Base-by-base conservation (phyloP, 1,284 basidiomycete species). In the Naganishia liquefaciens region DNA sequence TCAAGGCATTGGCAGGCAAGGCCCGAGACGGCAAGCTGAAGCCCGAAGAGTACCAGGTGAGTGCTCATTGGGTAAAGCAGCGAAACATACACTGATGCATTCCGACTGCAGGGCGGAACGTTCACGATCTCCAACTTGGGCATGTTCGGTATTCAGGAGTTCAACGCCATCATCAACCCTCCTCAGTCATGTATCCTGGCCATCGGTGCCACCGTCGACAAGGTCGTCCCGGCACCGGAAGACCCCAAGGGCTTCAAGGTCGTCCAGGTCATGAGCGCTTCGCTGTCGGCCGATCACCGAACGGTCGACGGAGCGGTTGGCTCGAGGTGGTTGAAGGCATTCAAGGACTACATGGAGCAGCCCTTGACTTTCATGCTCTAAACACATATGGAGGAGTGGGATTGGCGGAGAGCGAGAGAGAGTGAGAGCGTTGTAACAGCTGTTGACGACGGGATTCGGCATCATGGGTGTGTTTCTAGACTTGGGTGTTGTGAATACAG, bases 121-220 rank as follows among this genome's bases (percentile, higher is more conserved):
- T 99, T 99, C 83, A 99, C 96, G 63, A 93, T 99, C 78, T 99
- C 96, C 71, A 99, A 99, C 82, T 85, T 99, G 71, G 96, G 96
- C 81, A 99, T 99, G 96, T 96, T 86, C 76, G 95, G 92, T 72
- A 86, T 95, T 73, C 86, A 87, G 65, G 88, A 96, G 81, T 99
- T 99, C 80, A 98, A 94, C 23, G 96, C 96, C 57, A 99, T 99
- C 82, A 97, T 99, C 86, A 99, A 99, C 85, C 87, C 91, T 21
- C 96, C 96, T 42, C 96, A 99, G 81, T 91, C 91, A 68, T 97
- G 93, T 80, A 99, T 99, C 76, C 87, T 99, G 65, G 96, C 96
- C 63, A 87, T 99, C 70, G 94, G 96, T 49, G 85, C 87, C 28
- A 93, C 93, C n/a, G 84, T 88, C 77, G 84, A 90, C 28, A 89